Conservation (phyloP, 2,329 filamentous ascomycete genomes). For the Niveomyces coronatus region DNA sequence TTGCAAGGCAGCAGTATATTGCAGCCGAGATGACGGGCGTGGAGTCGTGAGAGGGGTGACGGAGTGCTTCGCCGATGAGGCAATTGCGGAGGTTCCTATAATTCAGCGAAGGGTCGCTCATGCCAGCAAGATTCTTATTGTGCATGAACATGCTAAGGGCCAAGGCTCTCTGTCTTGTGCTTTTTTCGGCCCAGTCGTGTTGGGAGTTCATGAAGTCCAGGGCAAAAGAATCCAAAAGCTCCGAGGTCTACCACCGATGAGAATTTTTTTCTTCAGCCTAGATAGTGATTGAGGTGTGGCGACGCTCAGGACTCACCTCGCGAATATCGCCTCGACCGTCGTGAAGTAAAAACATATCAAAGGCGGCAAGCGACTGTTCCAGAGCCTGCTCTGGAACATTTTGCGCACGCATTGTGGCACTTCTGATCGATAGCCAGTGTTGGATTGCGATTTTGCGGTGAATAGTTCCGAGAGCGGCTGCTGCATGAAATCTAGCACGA, state of each 20-base stretch:
- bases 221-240: slow-evolving; percentile 56
- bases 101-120: slow-evolving; percentile 50
- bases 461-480: slow-evolving; percentile 64
- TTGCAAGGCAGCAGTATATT: slow-evolving; percentile 75
- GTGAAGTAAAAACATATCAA: slow-evolving; percentile 81
- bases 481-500: slow-evolving; percentile 67
- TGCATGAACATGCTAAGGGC: slow-evolving; percentile 61
- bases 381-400: slow-evolving; percentile 38
- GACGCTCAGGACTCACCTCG: slow-evolving; percentile 41
- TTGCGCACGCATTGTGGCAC: slow-evolving; percentile 21
- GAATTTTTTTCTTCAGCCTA: not conserved
- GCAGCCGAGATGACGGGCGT: slow-evolving; percentile 77
- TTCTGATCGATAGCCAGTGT: slow-evolving; percentile 47
- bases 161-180: slow-evolving; percentile 57
- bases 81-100: slow-evolving; percentile 81
- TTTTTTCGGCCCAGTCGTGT: slow-evolving; percentile 42
- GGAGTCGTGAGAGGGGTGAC: slow-evolving; percentile 62
- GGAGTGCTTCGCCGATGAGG: slow-evolving; percentile 73
- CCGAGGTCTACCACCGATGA: slow-evolving; percentile 49
- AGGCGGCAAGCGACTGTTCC: slow-evolving; percentile 68
- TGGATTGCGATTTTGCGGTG: slow-evolving; percentile 71
- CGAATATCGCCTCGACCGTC: slow-evolving; percentile 63
- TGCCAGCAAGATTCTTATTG: slow-evolving; percentile 56
- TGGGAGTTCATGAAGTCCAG: slow-evolving; percentile 41
- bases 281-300: slow-evolving; percentile 11